phyloP scores from a whole-genome alignment of 129 eudicot species.

The Arctium minus region DNA sequence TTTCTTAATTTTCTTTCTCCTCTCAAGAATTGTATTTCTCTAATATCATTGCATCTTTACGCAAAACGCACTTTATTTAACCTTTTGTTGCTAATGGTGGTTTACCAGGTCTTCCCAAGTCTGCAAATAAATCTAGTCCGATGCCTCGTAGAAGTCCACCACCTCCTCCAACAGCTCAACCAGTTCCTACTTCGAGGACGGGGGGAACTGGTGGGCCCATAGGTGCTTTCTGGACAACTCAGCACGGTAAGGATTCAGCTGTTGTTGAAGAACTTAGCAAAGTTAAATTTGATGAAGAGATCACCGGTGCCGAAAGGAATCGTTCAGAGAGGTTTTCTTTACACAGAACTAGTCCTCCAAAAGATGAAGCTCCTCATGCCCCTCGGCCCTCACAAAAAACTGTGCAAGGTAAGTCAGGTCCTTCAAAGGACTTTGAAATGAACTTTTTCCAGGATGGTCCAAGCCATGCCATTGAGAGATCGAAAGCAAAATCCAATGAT shows the following conservation, averaged over 20 bases:
- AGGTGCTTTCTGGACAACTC: conserved; percentile 93
- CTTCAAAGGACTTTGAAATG: conserved; percentile 52
- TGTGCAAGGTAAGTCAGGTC: conserved; percentile 31
- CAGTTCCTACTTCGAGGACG: conserved; percentile 29
- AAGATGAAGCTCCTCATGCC: conserved; percentile 30
- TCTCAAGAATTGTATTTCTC: not conserved
- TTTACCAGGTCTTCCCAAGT: conserved; percentile 48
- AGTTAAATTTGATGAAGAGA: conserved; percentile 57
- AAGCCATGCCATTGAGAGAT: conserved; percentile 18
- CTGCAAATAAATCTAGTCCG: conserved; percentile 59
- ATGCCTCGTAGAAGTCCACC: conserved; percentile 96
- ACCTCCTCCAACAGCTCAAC: conserved; percentile 58
- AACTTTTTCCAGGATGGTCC: conserved; percentile 53
- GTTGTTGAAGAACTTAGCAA: conserved; percentile 40
- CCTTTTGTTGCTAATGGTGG: conserved; percentile 11
- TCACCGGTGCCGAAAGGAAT: conserved; percentile 27
- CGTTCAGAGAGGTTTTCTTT: conserved; percentile 29
- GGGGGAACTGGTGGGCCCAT: conserved; percentile 47
- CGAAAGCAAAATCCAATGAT: conserved; percentile 39
- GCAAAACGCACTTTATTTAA: not conserved
- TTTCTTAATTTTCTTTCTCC: not conserved
- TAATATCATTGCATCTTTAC: not conserved
- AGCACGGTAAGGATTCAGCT: conserved; percentile 67
- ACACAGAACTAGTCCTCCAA: conserved; percentile 36
- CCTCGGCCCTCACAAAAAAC: conserved; percentile 28